A percentile compares a stretch with the other conserved stretches of the same genome.
Evolutionary conservation across 306 rosid genomes (phyloP).

Genomic region (Quercus variabilis): DNA sequence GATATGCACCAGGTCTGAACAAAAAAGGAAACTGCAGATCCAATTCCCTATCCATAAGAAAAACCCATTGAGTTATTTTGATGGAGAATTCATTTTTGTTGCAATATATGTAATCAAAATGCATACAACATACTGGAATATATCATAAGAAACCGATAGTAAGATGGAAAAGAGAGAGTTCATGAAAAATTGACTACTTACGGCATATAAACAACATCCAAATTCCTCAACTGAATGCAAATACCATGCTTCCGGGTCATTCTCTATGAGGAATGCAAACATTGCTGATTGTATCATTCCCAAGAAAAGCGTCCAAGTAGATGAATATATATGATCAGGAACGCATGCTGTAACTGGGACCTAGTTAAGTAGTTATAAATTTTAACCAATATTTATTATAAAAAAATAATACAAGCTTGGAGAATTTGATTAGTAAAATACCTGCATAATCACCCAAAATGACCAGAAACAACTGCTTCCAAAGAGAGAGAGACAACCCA

Average conservation of each 20-base stretch:
- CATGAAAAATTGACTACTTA: slow-evolving; percentile 25
- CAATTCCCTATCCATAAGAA: slow-evolving; percentile 48
- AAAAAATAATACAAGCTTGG: not conserved
- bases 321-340: slow-evolving; percentile 55
- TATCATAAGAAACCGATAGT: not conserved
- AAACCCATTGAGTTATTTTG: not conserved
- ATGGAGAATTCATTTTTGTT: no score
- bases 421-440: slow-evolving; percentile 12
- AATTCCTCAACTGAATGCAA: slow-evolving; percentile 41
- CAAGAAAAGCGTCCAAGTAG: slow-evolving; percentile 63
- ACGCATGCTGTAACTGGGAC: slow-evolving; percentile 58
- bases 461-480: slow-evolving; percentile 46
- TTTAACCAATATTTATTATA: slow-evolving; percentile 6
- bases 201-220: slow-evolving; percentile 60
- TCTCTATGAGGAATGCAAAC: slow-evolving; percentile 39
- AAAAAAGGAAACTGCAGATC: slow-evolving; percentile 49
- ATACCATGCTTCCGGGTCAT: slow-evolving; percentile 40
- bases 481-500: slow-evolving; percentile 51
- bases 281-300: slow-evolving; percentile 42
- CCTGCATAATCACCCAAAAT: slow-evolving; percentile 68
- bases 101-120: not conserved
- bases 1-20: slow-evolving; percentile 68
- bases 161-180: not conserved
- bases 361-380: slow-evolving; percentile 36
- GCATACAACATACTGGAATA: not conserved